Percentiles rank a stretch among this genome's conserved stretches.
Conservation (phyloP, 176 grass and related monocot species). For the Oryza meridionalis region DNA sequence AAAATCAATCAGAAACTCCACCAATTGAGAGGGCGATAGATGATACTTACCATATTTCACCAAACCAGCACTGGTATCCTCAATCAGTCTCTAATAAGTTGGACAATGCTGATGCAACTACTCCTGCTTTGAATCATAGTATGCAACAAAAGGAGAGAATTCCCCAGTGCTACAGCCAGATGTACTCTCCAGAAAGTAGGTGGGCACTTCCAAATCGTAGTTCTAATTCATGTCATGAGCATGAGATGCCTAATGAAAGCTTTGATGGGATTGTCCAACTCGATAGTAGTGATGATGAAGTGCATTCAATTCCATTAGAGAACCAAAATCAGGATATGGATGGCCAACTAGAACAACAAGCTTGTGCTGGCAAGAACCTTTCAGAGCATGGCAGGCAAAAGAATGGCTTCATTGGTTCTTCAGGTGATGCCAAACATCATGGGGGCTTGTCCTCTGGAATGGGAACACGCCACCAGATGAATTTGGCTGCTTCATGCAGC, state of each 20-base stretch:
- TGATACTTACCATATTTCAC: conserved; percentile 30
- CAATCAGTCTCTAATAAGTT: conserved; percentile 9
- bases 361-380: conserved; percentile 31
- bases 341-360: conserved; percentile 18
- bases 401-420: conserved; percentile 23
- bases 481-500: conserved; percentile 50
- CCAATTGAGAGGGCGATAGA: background rate
- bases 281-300: conserved; percentile 27
- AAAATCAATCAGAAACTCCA: conserved; percentile 39
- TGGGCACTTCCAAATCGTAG: conserved; percentile 14
- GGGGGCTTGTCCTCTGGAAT: background rate
- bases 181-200: conserved; percentile 32
- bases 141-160: conserved; percentile 1
- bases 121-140: conserved; percentile 15
- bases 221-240: conserved; percentile 42
- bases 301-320: conserved; percentile 20
- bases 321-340: conserved; percentile 36
- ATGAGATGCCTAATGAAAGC: conserved; percentile 32
- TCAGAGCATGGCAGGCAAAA: background rate
- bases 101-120: conserved; percentile 21
- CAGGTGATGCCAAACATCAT: conserved; percentile 1
- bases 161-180: conserved; percentile 21
- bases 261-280: conserved; percentile 26
- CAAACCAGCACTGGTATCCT: background rate
- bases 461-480: conserved; percentile 13